Evolutionary conservation across 495 filamentous ascomycete genomes (phyloP).

Genomic region (Penicillium parvum): DNA sequence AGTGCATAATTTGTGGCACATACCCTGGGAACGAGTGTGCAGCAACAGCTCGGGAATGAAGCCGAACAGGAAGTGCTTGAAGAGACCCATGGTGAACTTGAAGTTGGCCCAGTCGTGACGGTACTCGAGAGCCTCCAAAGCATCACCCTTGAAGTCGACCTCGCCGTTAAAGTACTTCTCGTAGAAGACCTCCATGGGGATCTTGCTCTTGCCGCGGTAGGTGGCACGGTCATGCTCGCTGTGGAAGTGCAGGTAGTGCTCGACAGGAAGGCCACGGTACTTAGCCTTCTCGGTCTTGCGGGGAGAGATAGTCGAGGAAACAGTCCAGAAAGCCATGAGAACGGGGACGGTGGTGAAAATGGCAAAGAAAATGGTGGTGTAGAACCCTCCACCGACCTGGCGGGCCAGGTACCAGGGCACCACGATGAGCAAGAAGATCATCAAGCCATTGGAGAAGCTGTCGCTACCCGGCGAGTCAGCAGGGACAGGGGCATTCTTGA

Average conservation of each 20-base stretch:
- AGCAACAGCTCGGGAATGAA: constrained; percentile 66
- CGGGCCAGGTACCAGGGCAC: constrained; percentile 53
- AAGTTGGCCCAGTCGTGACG: constrained; percentile 84
- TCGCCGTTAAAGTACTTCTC: constrained; percentile 87
- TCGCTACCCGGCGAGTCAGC: constrained; percentile 57
- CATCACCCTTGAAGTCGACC: constrained; percentile 82
- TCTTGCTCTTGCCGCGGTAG: constrained; percentile 73
- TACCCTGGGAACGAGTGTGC: constrained; percentile 66
- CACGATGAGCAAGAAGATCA: constrained; percentile 45
- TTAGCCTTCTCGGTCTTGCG: constrained; percentile 57
- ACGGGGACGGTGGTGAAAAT: constrained; percentile 54
- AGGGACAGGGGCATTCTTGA: constrained; percentile 62
- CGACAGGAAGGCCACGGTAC: constrained; percentile 71
- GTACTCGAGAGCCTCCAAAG: constrained; percentile 74
- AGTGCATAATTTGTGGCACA: constrained; percentile 1
- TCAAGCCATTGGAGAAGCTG: constrained; percentile 54
- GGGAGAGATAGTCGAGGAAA: constrained; percentile 53
- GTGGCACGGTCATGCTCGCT: constrained; percentile 64
- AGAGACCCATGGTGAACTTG: constrained; percentile 60
- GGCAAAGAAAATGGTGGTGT: constrained; percentile 55
- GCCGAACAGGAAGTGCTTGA: constrained; percentile 63
- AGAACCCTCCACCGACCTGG: constrained; percentile 51
- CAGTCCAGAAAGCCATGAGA: constrained; percentile 54
- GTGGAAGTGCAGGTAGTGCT: constrained; percentile 83
- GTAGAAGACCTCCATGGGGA: constrained; percentile 81